phyloP scores from a whole-genome alignment of 768 basidiomycete species.

The Leccinum broughii region DNA sequence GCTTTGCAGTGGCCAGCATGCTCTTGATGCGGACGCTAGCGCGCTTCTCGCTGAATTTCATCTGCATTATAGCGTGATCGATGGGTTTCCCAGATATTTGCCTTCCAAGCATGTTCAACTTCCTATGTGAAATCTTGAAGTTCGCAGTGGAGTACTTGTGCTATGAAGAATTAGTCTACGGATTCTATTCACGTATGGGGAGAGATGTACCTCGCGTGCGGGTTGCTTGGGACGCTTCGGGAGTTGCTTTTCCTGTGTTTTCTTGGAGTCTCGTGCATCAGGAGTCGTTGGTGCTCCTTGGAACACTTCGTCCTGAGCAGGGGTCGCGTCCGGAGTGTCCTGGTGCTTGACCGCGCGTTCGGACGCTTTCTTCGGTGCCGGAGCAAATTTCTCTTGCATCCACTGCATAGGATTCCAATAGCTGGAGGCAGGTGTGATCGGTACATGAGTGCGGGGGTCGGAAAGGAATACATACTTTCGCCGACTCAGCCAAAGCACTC shows the following conservation, averaged over 20 bases:
- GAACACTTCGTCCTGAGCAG: conserved; percentile 44
- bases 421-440: conserved; percentile 35
- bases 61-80: conserved; percentile 93
- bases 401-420: conserved; percentile 61
- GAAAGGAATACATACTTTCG: conserved; percentile 42
- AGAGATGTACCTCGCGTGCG: conserved; percentile 29
- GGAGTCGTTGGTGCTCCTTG: conserved; percentile 31
- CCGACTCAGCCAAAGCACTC: conserved; percentile 38
- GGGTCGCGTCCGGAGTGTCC: conserved; percentile 29
- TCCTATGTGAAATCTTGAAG: conserved; percentile 93
- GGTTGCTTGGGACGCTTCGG: conserved; percentile 24
- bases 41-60: conserved; percentile 94
- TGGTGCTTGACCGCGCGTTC: conserved; percentile 43
- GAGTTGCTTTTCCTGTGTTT: conserved; percentile 11
- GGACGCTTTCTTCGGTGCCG: conserved; percentile 44
- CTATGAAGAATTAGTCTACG: conserved; percentile 40
- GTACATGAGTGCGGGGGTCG: not conserved
- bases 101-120: conserved; percentile 83
- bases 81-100: conserved; percentile 92
- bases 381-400: conserved; percentile 60
- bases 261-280: conserved; percentile 25
- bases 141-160: conserved; percentile 91
- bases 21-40: conserved; percentile 84
- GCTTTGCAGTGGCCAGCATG: conserved; percentile 83
- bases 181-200: not conserved